Evolutionary conservation across 208 protist genomes (phyloP), one percentile per base, ranked within the genome.

Genomic region (Wallacemonas sp.): DNA sequence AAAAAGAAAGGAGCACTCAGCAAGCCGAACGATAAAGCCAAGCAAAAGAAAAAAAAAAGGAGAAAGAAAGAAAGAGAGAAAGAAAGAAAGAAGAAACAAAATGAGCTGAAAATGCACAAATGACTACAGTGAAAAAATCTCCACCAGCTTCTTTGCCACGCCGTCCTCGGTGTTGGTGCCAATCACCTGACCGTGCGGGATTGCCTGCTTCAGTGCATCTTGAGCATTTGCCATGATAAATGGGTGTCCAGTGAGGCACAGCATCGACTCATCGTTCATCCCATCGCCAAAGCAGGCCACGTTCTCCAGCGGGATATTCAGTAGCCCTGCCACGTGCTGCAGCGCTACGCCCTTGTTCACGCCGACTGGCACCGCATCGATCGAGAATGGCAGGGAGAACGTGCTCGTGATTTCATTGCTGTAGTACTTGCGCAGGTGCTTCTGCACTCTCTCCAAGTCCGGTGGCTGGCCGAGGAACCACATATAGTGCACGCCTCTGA

Each of bases 251-350:
- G 54, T 65, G 0, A 63, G 15, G 30, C 39, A 8, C 27, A 79
- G 39, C 72, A 79, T 79, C 31, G 61, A 27, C 51, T 69, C 67
- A 27, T 79, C 70, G 53, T 82, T 82, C 62, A 66, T 68, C 12
- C 63, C 76, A 56, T 77, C 70, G n/a, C 76, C 71, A 31, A 82
- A 78, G n/a, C 54, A 67, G n/a, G 61, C 72, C 24, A 67, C 60
- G 19, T 73, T 46, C 4, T 28, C 28, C 9, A 68, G 31, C 0
- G 30, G 14, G 2, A 74, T 17, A 12, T 51, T 34, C 33, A 70
- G 56, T 26, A 72, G 41, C n/a, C 41, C 39, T 15, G 38, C 22
- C 44, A 82, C 76, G 30, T 68, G 45, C 41, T 24, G 21, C 31
- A 80, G 24, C 1, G 75, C 75, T 5, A 34, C 12, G n/a, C 75